Base-by-base conservation (phyloP, 2,329 filamentous ascomycete genomes). In the Proliferodiscus dingleyae region DNA sequence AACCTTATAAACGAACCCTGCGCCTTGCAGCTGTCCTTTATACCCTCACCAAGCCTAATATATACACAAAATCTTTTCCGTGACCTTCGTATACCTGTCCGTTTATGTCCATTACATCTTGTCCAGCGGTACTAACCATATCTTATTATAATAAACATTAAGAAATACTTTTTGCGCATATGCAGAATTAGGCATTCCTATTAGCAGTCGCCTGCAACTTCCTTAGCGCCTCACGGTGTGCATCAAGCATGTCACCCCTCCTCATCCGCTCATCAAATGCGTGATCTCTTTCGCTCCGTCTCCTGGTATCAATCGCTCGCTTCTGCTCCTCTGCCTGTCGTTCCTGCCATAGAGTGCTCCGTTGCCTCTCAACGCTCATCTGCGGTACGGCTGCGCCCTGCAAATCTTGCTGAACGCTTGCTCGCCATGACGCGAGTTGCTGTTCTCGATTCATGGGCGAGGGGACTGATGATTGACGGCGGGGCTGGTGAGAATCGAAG, bases 191-290 rank as follows among this genome's bases (percentile, higher is more conserved):
- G 33, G 45, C 51, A 38, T 45, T 32, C 48, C 45, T 55, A 46
- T 57, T 61, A 6, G 57, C 57, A 32, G 18, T 49, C 5, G 53
- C 51, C 43, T 95, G 89, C 82, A 96, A 85, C 63, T 75, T 82
- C 52, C 85, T 75, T 77, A 96, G 76, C 1, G 85, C 87, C 52
- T 90, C 84, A 16, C 85, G 76, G 64, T 96, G 90, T 18, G 83
- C 75, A 37, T 87, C 84, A 41, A 86, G 71, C 71, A 95, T 77
- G 52, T 85, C 80, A 0, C 83, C 83, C 13, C 78, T 81, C 43
- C 87, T 75, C 85, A 94, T 93, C 53, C 80, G 75, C 63, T 84
- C 80, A 53, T 89, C 85, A 57, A 89, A 81, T 29, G 74, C 74
- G 40, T 76, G 76, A 11, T 87, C 80, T 5, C 73, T 71, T 43